Evolutionary conservation across 148 eudicot genomes (phyloP).

Genomic region (Nepenthes mirabilis): DNA sequence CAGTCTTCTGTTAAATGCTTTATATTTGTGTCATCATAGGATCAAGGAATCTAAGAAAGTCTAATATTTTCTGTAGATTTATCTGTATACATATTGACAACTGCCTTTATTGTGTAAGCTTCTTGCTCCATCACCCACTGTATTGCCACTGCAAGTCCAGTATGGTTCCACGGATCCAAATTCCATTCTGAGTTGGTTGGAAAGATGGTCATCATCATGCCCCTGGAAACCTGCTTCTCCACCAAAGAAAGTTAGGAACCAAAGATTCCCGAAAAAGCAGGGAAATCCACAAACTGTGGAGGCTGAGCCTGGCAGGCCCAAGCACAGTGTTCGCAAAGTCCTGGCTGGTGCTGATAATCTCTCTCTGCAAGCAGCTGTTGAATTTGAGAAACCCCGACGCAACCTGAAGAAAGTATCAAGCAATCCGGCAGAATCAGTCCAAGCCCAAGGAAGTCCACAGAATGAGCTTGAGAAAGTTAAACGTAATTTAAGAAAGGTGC

Average conservation of each 20-base stretch:
- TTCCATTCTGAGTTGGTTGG: conserved; percentile 38
- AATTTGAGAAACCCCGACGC: conserved; percentile 36
- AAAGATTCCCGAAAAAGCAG: conserved; percentile 31
- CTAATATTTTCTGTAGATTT: conserved; percentile 1
- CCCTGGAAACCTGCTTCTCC: conserved; percentile 36
- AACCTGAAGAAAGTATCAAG: conserved; percentile 26
- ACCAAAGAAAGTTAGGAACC: conserved; percentile 20
- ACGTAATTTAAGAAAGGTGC: conserved; percentile 46
- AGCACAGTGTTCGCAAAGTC: conserved; percentile 29
- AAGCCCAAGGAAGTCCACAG: conserved; percentile 33
- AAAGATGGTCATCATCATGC: conserved; percentile 38
- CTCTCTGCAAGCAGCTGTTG: conserved; percentile 24
- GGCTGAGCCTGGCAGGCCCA: conserved; percentile 30
- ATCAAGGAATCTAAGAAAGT: too few relatives aligned
- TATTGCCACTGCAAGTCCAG: conserved; percentile 41
- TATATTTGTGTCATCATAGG: background rate
- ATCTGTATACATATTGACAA: conserved; percentile 1
- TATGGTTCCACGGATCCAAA: conserved; percentile 38
- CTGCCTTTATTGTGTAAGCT: conserved; percentile 18
- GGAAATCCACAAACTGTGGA: conserved; percentile 24
- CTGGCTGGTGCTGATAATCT: conserved; percentile 18
- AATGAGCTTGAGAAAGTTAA: conserved; percentile 47
- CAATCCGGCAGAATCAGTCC: conserved; percentile 28
- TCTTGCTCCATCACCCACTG: conserved; percentile 39
- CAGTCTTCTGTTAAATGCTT: too few relatives aligned